phyloP scores from a whole-genome alignment of 176 grass and related monocot genomes.

The Carex littledalei region DNA sequence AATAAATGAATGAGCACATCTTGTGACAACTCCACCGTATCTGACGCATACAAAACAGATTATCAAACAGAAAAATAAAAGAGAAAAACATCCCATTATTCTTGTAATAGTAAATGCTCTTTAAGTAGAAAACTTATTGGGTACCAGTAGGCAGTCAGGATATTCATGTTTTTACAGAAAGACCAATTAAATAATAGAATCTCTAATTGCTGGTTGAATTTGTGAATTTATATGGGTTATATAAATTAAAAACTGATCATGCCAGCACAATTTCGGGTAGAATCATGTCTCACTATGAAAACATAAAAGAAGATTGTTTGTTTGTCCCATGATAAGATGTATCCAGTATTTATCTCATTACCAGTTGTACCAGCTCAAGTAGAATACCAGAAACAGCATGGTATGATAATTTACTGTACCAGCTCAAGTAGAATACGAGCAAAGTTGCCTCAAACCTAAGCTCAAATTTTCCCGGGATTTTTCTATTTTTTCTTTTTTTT shows the following conservation, averaged over 20 bases:
- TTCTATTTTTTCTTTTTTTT: neutral
- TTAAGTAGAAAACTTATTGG: neutral
- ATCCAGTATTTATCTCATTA: neutral
- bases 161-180: neutral
- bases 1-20: slow-evolving; percentile 80
- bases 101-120: neutral
- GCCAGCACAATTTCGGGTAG: neutral
- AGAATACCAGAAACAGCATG: neutral
- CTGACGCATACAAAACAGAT: slow-evolving; percentile 27
- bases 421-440: neutral
- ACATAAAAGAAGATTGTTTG: neutral
- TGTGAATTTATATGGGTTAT: neutral
- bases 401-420: neutral
- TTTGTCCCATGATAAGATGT: neutral
- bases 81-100: neutral
- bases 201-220: neutral
- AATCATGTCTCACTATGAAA: neutral
- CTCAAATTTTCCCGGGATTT: neutral
- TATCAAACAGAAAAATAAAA: slow-evolving; percentile 11
- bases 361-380: neutral
- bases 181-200: neutral
- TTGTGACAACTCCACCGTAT: slow-evolving; percentile 41
- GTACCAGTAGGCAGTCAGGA: slow-evolving; percentile 17
- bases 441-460: neutral
- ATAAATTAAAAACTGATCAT: neutral